Base-by-base conservation (phyloP, 164 flowering plant species). In the Buxus sempervirens region DNA sequence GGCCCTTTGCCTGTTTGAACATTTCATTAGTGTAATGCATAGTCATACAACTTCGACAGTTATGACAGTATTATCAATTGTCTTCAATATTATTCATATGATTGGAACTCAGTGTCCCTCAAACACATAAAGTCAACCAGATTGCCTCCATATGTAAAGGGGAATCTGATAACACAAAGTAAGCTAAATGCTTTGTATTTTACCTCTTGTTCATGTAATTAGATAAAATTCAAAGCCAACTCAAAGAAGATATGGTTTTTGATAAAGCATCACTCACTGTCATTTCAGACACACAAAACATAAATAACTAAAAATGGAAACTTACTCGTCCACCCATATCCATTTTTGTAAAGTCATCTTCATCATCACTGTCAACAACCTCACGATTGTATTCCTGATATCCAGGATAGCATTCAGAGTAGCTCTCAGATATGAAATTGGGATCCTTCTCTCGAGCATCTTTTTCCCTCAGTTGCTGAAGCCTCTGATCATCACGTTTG, bases 401-500 rank as follows among this genome's bases (percentile, higher is more conserved):
- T 24, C 96, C 96, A 67, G 99, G 99, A 74, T 95, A 95, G 77
- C 99, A 95, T 74, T 95, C 99, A 41, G 99, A 95, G 71, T 95
- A 95, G 77, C 97, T 92, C 74, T 95, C 99, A 2, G 99, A 95
- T 60, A 95, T 85, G 72, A 95, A 95, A 77, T 90, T 92, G 26
- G 99, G 99, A 82, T 95, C 99, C 78, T 90, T 95, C 68, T 95
- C 99, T 48, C 99, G 85, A 58, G 96, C 84, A 84, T 95, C 99
- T 74, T 82, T 95, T 78, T 95, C 99, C 76, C 98, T 85, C 66
- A 90, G 79, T 62, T 92, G 99, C 63, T 83, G 99, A 72, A 95
- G 96, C 78, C 98, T 88, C 66, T 86, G 78, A 72, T 95, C 99
- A 75, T 95, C 99, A 57, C 98, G 88, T 85, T 95, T 95, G 73